A percentile compares a stretch with the other conserved stretches of the same genome.
Evolutionary conservation across 2,329 filamentous ascomycete species (phyloP).

Genomic region (Alternaria brassicicola): DNA sequence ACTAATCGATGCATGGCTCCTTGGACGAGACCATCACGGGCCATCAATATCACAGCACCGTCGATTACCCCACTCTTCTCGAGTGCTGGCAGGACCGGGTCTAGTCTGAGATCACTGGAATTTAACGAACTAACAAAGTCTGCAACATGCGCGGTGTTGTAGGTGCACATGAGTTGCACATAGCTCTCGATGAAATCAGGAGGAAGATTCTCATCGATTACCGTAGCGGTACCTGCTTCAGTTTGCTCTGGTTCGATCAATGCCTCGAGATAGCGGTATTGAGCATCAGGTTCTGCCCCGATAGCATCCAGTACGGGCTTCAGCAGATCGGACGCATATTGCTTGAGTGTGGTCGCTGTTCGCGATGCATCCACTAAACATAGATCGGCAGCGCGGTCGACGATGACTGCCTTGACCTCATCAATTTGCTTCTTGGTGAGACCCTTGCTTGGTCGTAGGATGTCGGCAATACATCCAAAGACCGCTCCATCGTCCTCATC

Average conservation of each 20-base stretch:
- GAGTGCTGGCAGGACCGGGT: constrained; percentile 82
- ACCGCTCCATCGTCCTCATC: constrained; percentile 73
- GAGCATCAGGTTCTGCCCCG: constrained; percentile 65
- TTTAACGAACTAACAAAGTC: constrained; percentile 81
- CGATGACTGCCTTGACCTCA: constrained; percentile 72
- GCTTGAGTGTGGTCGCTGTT: constrained; percentile 69
- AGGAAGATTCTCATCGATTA: constrained; percentile 35
- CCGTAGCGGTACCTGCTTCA: neutral
- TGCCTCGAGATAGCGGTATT: constrained; percentile 77
- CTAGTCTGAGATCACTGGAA: constrained; percentile 77
- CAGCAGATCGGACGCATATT: constrained; percentile 69
- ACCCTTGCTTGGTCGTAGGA: constrained; percentile 68
- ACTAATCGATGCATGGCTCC: constrained; percentile 85
- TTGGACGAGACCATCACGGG: constrained; percentile 80
- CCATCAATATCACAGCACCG: constrained; percentile 89
- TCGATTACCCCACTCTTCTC: constrained; percentile 90
- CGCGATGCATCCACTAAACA: constrained; percentile 69
- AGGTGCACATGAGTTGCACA: constrained; percentile 88
- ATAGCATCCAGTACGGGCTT: constrained; percentile 68
- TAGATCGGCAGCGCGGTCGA: constrained; percentile 68
- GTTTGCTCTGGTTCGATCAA: constrained; percentile 68
- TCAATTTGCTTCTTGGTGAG: constrained; percentile 72
- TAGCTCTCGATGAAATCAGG: constrained; percentile 79
- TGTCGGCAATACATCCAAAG: constrained; percentile 80
- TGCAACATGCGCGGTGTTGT: constrained; percentile 80